Base-by-base conservation (phyloP, 2,329 filamentous ascomycete species). In the Fusarium sp. region DNA sequence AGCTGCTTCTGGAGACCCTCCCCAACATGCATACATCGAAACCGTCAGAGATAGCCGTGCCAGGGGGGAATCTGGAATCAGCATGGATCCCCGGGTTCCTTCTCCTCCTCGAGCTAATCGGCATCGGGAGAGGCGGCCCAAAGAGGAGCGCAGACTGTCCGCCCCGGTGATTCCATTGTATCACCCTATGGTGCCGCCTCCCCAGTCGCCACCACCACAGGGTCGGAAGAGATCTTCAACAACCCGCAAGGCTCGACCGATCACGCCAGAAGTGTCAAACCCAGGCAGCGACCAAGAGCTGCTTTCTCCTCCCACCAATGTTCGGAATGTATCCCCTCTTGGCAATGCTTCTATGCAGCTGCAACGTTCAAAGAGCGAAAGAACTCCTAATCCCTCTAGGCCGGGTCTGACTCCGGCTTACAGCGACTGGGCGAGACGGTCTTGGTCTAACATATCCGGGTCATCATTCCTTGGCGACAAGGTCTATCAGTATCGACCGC, bases 401-500 rank as follows among this genome's bases (percentile, higher is more conserved):
- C 54, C 54, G 6, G 20, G 20, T 11, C 54, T 58, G 4, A 16
- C 35, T 24, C 33, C 33, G 22, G 54, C 54, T 14, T 37, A 58
- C 29, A 58, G 54, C 54, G 54, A 58, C 16, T 58, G 33, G 54
- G 33, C 16, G 9, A 29, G 20, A 5, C 54, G 16, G 4, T 58
- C 54, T 9, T 58, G 54, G 54, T 58, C 54, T 20, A 39, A 39
- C 22, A 6, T 37, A 11, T 60, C 63, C 5, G 48, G 37, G 6
- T 41, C 58, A 3, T 59, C 65, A 5, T 62, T 24, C 0, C 43
- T 65, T n/a, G 52, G 27, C 5, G 50, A 63, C 22, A 8, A 22
- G 16, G 37, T 24, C 18, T 66, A 66, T 20, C 56, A 66, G 18
- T 73, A 73, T 52, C 43, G 60, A 1, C 69, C 70, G 2, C 48